These are phyloP conservation scores for Yamadazyma blattariae DNA, from an alignment of 1,139 yeast species.

Conservation along the genomic window DNA sequence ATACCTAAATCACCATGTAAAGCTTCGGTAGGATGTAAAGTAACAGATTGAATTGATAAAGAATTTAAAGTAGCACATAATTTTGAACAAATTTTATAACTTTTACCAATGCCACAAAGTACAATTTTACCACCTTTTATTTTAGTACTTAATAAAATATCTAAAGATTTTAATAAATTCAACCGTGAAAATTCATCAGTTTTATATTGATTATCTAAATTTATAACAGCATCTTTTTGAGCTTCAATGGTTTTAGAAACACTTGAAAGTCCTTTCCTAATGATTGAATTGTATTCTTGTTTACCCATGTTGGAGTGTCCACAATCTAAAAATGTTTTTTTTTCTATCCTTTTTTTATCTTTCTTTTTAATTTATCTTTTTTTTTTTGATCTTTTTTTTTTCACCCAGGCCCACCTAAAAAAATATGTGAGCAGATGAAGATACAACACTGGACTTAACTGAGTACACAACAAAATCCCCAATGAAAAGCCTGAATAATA, in stretches of 20 bases:
- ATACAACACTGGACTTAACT: no score
- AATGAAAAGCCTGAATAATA: no score
- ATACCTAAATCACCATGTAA: constrained; percentile 88
- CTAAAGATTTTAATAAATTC: constrained; percentile 51
- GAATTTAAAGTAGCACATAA: constrained; percentile 82
- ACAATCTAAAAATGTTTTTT: no score
- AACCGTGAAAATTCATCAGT: constrained; percentile 41
- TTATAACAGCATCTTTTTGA: constrained; percentile 34
- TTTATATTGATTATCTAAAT: constrained; percentile 29
- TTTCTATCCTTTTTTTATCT: no score
- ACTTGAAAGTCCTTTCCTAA: constrained; percentile 9
- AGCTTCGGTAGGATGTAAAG: constrained; percentile 83
- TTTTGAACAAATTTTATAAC: constrained; percentile 74
- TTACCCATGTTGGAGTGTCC: not conserved
- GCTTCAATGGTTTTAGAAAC: constrained; percentile 22
- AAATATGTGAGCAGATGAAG: no score
- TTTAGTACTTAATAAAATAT: constrained; percentile 48
- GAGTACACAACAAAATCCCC: no score
- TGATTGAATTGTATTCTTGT: constrained; percentile 9
- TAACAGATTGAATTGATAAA: constrained; percentile 63
- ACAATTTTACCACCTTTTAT: constrained; percentile 63
- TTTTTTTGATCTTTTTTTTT: no score
- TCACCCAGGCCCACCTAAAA: no score
- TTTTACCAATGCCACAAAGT: constrained; percentile 81
- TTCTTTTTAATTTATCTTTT: no score